Evolutionary conservation across 2,329 filamentous ascomycete species (phyloP).

Genomic region (Epichloe coenophiala): DNA sequence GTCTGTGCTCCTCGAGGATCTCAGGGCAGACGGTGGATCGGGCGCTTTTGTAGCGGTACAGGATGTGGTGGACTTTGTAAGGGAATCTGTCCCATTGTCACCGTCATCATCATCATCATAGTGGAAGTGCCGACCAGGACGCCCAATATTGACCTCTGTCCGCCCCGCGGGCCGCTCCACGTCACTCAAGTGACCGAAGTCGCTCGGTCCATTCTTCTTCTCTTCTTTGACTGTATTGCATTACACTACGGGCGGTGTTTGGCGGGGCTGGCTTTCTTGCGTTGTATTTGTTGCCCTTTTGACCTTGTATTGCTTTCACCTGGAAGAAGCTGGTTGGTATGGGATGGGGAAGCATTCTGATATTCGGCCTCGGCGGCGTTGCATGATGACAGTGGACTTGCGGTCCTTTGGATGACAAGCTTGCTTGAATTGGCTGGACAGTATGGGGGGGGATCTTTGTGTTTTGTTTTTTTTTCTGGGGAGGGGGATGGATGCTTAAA

Average conservation of each 20-base stretch:
- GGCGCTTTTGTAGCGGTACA: slow-evolving; percentile 65
- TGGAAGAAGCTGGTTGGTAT: not conserved
- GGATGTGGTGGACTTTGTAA: slow-evolving; percentile 34
- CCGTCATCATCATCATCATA: not conserved
- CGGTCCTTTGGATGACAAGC: not conserved
- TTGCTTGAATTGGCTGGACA: not conserved
- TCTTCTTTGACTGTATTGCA: slow-evolving; percentile 1
- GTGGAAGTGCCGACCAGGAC: not conserved
- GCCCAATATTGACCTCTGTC: not conserved
- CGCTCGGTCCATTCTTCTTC: not conserved
- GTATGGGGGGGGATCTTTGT: no score
- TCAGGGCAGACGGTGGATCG: slow-evolving; percentile 65
- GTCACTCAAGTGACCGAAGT: not conserved
- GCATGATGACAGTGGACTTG: not conserved
- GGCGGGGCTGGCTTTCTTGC: slow-evolving; percentile 3
- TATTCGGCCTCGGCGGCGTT: not conserved
- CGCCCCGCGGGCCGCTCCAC: not conserved
- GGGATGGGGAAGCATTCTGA: not conserved
- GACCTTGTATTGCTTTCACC: not conserved
- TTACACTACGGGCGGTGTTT: slow-evolving; percentile 1
- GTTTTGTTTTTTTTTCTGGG: no score
- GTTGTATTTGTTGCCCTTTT: not conserved
- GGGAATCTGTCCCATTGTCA: slow-evolving; percentile 7
- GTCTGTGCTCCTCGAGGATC: slow-evolving; percentile 68
- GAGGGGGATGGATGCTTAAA: not conserved